Base-by-base conservation (phyloP, 768 basidiomycete genomes). In the Gelatoporia subvermispora region DNA sequence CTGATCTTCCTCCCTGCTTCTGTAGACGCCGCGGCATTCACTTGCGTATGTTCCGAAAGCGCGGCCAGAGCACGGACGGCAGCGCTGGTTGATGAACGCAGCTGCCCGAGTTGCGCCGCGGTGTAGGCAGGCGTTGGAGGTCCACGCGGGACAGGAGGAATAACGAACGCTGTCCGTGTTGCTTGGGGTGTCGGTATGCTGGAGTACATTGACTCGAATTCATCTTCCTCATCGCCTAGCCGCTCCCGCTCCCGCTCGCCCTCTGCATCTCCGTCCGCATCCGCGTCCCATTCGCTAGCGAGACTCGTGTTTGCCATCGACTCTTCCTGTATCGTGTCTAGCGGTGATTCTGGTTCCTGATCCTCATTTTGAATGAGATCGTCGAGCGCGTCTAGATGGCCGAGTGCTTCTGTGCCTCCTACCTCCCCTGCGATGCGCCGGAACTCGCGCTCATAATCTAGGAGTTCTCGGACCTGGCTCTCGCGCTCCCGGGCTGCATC, bases 1-100 rank as follows among this genome's bases (percentile, higher is more conserved):
- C 91, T 84, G 36, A 94, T 82, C 67, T 88, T 91, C 35, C 91
- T 78, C 40, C 88, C 89, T 0, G 90, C 85, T 49, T 94, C 91
- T 1, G 89, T 82, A 9, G 88, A 85, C 3, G 84, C 85, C 1
- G 87, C 92, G 9, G 84, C 82, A 59, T 91, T 90, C 43, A 92
- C 88, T 62, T 94, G 91, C 13, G 89, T 86, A 51, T 92, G 88
- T 59, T 94, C 91, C 21, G 86, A 89, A 54, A 93, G 80, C 28
- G 82, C 78, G 2, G 82, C 77, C 39, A 94, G 76, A 10, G 88
- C 85, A 20, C 82, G 69, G 40, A 86, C 81, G 44, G 93, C 78
- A 8, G 88, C 85, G 8, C 81, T 65, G 0, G 91, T 93, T 62
- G 82, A 77, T 20, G 81, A 76, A 37, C 90, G 84, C 49, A 93